Evolutionary conservation across 23 red algal genomes (phyloP).

Genomic region (Gracilariopsis chorda): DNA sequence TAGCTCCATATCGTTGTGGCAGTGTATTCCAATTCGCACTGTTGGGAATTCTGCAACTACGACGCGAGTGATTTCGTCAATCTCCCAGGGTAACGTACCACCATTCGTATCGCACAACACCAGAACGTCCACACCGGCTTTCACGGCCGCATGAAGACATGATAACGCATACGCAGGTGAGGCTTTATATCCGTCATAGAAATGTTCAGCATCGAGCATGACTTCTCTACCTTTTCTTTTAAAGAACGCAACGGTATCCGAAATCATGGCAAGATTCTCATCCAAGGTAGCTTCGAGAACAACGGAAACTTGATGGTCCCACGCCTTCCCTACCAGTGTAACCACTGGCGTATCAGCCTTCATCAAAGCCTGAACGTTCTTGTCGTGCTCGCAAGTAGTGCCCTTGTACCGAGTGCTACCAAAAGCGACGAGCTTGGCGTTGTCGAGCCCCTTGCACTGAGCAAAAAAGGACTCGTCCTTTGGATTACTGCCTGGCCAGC

Average conservation of each 20-base stretch:
- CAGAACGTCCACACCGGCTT: slow-evolving; percentile 81
- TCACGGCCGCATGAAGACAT: slow-evolving; percentile 72
- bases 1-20: slow-evolving; percentile 99
- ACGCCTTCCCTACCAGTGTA: slow-evolving; percentile 95
- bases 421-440: slow-evolving; percentile 90
- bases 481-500: slow-evolving; percentile 96
- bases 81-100: slow-evolving; percentile 83
- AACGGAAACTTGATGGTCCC: slow-evolving; percentile 74
- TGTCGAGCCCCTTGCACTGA: slow-evolving; percentile 4
- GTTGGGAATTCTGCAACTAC: slow-evolving; percentile 57
- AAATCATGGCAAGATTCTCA: slow-evolving; percentile 96
- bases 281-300: slow-evolving; percentile 80
- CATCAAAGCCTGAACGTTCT: slow-evolving; percentile 66
- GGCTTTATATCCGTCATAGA: slow-evolving; percentile 91
- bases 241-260: slow-evolving; percentile 78
- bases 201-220: slow-evolving; percentile 99
- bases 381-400: slow-evolving; percentile 70
- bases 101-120: slow-evolving; percentile 99
- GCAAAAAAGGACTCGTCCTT: slow-evolving; percentile 96
- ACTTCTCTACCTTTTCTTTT: slow-evolving; percentile 65
- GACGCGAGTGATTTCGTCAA: slow-evolving; percentile 48
- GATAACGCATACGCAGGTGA: slow-evolving; percentile 71
- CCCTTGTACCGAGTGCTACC: slow-evolving; percentile 89
- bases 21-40: slow-evolving; percentile 85
- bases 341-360: slow-evolving; percentile 76